Evolutionary conservation across 306 rosid genomes (phyloP), one percentile per base, ranked within the genome.

Genomic region (Quercus parvula): DNA sequence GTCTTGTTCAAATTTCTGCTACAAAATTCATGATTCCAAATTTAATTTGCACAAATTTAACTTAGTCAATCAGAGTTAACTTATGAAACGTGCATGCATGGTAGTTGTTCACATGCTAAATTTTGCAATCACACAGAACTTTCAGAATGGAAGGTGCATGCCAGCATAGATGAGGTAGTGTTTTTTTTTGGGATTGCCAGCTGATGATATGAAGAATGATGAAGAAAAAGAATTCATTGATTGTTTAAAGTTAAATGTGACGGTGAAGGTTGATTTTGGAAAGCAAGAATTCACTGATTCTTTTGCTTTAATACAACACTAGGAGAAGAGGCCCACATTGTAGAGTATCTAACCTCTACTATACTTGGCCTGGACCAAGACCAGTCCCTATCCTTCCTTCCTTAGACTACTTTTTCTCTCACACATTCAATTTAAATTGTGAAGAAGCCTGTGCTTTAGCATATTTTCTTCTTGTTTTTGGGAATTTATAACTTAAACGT

Each of bases 291-390:
- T 61, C 81, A 56, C 66, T 38, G 33, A 66, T 66, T 81, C 85
- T 77, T 81, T 86, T 79, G 80, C 87, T 86, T 88, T 88, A 85
- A 72, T 77, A 58, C 81, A 81, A 78, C 81, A 79, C 81, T 57
- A 62, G 75, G 86, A 84, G 89, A 78, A 83, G 81, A 72, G 71
- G 81, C 80, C 85, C 82, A 69, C 33, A 71, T 71, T 24, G 59
- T 73, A 55, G 58, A 74, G 70, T 77, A 79, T 79, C 84, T 31
- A 22, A 18, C 61, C 79, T 69, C n/a, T 56, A 6, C 3, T 28
- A 72, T 49, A 69, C 77, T 56, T 66, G 38, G 70, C 70, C 31
- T 81, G 74, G 85, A 85, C 84, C 82, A 79, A 75, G 84, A 81
- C 85, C 64, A 72, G 81, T 83, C 78, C 64, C 78, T 28, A 38